Evolutionary conservation across 192 early-diverging fungal genomes (phyloP).

Genomic region (Podila horticola): DNA sequence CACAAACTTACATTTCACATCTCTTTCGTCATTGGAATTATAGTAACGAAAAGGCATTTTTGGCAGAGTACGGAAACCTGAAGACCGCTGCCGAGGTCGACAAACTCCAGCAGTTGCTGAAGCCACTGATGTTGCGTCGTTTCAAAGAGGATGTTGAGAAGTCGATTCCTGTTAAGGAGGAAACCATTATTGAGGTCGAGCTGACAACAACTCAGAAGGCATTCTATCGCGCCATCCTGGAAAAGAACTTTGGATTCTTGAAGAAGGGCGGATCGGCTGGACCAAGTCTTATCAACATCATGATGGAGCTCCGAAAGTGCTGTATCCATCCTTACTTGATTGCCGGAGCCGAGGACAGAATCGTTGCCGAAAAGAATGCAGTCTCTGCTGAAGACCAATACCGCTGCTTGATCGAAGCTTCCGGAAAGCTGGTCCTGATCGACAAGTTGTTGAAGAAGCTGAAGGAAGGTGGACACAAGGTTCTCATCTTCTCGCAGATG

Average conservation of each 20-base stretch:
- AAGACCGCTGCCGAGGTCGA: conserved; percentile 81
- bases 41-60: conserved; percentile 76
- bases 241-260: conserved; percentile 85
- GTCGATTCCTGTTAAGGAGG: conserved; percentile 90
- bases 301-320: conserved; percentile 93
- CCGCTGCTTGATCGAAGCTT: conserved; percentile 77
- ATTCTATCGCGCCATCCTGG: conserved; percentile 87
- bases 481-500: conserved; percentile 91
- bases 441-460: conserved; percentile 85
- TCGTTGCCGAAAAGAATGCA: conserved; percentile 73
- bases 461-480: conserved; percentile 83
- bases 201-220: conserved; percentile 88
- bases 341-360: conserved; percentile 84
- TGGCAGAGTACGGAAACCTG: conserved; percentile 75
- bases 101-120: conserved; percentile 77
- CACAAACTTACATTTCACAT: neutral
- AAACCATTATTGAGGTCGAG: conserved; percentile 92
- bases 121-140: conserved; percentile 88
- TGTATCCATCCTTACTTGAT: conserved; percentile 91
- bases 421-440: conserved; percentile 86
- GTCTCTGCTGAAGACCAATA: conserved; percentile 70
- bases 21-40: neutral
- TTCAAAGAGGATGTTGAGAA: conserved; percentile 94
- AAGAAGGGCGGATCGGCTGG: conserved; percentile 73
- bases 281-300: conserved; percentile 81